Evolutionary conservation across 2,329 filamentous ascomycete genomes (phyloP).

Genomic region (Alternaria conjuncta): DNA sequence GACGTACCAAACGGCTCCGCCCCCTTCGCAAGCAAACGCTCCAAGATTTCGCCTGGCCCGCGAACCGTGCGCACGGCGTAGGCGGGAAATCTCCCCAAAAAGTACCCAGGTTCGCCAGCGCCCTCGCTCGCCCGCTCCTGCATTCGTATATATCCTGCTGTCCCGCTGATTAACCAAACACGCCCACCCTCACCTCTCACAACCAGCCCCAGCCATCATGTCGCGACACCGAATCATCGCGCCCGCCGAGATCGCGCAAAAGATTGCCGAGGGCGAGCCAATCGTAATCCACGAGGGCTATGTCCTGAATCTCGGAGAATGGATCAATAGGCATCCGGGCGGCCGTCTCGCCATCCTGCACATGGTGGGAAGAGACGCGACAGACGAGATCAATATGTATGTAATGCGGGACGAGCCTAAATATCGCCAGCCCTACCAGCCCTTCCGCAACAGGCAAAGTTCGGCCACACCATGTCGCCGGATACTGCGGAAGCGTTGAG

Average conservation of each 20-base stretch:
- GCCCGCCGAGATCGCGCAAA: constrained; percentile 55
- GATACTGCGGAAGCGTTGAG: constrained; percentile 14
- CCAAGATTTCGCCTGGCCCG: constrained; percentile 6
- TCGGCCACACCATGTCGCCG: constrained; percentile 6
- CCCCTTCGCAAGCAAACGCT: constrained; percentile 16
- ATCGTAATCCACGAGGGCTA: constrained; percentile 64
- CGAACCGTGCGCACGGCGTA: constrained; percentile 18
- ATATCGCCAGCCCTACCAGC: constrained; percentile 1
- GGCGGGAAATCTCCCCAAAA: constrained; percentile 11
- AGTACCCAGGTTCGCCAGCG: constrained; percentile 3
- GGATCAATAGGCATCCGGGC: constrained; percentile 66
- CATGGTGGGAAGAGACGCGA: constrained; percentile 66
- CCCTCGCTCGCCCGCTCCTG: constrained; percentile 5
- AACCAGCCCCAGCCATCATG: constrained; percentile 19
- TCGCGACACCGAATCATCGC: constrained; percentile 47
- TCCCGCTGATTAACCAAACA: constrained; percentile 3
- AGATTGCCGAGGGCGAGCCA: constrained; percentile 62
- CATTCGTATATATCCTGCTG: constrained; percentile 12
- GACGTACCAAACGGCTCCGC: constrained; percentile 17
- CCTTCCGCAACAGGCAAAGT: constrained; percentile 12
- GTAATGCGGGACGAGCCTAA: constrained; percentile 11
- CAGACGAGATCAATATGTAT: constrained; percentile 66
- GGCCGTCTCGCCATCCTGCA: constrained; percentile 66
- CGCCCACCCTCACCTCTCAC: constrained; percentile 4
- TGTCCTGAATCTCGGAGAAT: constrained; percentile 63